Base-by-base conservation (phyloP, 2,329 filamentous ascomycete genomes). In the Aspergillus chevalieri region DNA sequence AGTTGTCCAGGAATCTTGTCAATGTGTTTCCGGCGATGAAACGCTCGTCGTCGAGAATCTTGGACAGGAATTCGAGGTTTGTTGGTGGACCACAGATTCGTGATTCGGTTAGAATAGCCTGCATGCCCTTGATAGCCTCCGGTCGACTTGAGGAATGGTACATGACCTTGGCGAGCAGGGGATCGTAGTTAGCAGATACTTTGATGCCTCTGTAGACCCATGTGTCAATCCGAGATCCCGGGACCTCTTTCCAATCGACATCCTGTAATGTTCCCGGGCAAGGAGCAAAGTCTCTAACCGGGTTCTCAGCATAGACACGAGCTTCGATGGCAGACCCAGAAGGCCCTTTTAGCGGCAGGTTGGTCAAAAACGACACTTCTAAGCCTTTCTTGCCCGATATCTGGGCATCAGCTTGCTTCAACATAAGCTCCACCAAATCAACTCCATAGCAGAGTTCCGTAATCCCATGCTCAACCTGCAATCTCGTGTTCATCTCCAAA, bases 171-270 rank as follows among this genome's bases (percentile, higher is more conserved):
- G 77, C 79, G 47, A 82, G 68, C 4, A 83, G 61, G 0, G 80
- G 78, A 59, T 81, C 79, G 47, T 83, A 84, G 50, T 79, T 73
- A 1, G 81, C 74, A 4, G 78, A 78, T 36, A 85, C 72, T 3
- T 71, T 75, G 2, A 77, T 75, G 5, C 82, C 82, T 1, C 75
- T 76, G 47, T 77, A 73, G 1, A 85, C 73, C 82, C 82, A 86
- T 0, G 81, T 85, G 55, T 86, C 83, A 22, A 86, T 74, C 4
- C 83, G 74, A 21, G 76, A 70, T 4, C 72, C 72, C 0, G 71
- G 55, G 0, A 73, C 61, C 10, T 73, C 58, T n/a, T 78, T 73
- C 74, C 81, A 85, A 14, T 73, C 57, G 0, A 86, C 78, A 19
- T 77, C 68, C 39, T 82, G 80, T 2, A 86, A 63, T 1, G 77